These are phyloP conservation scores for Nymphaea thermarum DNA, from an alignment of 164 flowering plant species.

Conservation along the genomic window DNA sequence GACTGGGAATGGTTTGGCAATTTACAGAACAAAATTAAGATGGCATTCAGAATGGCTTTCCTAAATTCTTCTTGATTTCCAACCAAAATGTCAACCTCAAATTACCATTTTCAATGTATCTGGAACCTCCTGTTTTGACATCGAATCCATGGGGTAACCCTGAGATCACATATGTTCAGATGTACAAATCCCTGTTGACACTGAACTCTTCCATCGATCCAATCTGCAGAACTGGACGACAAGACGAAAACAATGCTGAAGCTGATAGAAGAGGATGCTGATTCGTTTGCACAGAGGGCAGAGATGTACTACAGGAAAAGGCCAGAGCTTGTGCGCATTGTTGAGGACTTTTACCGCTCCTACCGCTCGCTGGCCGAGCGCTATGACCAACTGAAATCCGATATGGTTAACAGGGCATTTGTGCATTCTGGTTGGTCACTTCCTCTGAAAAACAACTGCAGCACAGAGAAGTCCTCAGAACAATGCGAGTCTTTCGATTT, in stretches of 20 bases:
- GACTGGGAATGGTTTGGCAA: too few relatives aligned
- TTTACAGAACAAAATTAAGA: too few relatives aligned
- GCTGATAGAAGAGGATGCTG: slow-evolving; percentile 80
- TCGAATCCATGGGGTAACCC: too few relatives aligned
- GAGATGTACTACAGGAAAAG: slow-evolving; percentile 93
- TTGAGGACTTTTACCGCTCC: slow-evolving; percentile 73
- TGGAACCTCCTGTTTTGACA: too few relatives aligned
- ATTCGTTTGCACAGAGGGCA: slow-evolving; percentile 76
- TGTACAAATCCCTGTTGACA: too few relatives aligned
- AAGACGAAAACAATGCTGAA: slow-evolving; percentile 71
- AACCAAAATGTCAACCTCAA: too few relatives aligned
- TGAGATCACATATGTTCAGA: too few relatives aligned
- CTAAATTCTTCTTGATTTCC: too few relatives aligned
- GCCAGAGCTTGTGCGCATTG: slow-evolving; percentile 76
- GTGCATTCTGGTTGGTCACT: background rate
- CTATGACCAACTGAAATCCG: slow-evolving; percentile 53
- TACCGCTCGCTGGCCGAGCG: slow-evolving; percentile 79
- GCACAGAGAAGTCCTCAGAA: slow-evolving; percentile 12
- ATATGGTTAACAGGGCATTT: slow-evolving; percentile 20
- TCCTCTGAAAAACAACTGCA: slow-evolving; percentile 14
- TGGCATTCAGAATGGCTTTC: too few relatives aligned
- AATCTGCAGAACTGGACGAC: slow-evolving; percentile 49
- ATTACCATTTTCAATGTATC: too few relatives aligned
- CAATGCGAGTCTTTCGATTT: slow-evolving; percentile 30
- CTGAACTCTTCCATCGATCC: too few relatives aligned